A percentile compares a stretch with the other conserved stretches of the same genome.
These are phyloP conservation scores for Vitis hybrid DNA, from an alignment of 177 flowering plant genomes.

Conservation along the genomic window DNA sequence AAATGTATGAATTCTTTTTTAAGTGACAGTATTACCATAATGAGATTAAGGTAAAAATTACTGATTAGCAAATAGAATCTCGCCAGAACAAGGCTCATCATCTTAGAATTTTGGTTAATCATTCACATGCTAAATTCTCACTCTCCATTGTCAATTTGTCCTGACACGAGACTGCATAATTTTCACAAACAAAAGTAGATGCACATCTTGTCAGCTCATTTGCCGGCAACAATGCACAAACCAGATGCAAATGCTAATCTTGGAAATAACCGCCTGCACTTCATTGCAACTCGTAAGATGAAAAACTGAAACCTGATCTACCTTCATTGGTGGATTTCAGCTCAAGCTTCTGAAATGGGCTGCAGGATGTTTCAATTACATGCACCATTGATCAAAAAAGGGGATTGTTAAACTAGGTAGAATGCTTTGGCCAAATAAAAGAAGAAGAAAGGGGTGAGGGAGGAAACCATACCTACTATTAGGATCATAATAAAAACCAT, in stretches of 20 bases:
- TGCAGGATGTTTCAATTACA: constrained; percentile 34
- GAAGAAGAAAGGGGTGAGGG: background rate
- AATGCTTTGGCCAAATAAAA: background rate
- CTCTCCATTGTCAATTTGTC: no score
- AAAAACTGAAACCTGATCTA: constrained; percentile 80
- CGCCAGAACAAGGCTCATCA: no score
- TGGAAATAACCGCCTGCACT: background rate
- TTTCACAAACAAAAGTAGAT: no score
- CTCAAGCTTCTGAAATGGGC: constrained; percentile 98
- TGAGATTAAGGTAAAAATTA: no score
- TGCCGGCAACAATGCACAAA: no score
- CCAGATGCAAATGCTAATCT: background rate
- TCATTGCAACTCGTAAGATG: constrained; percentile 82
- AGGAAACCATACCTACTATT: constrained; percentile 70
- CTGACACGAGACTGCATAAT: no score
- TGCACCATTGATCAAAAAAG: background rate
- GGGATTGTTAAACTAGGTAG: background rate
- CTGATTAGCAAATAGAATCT: no score
- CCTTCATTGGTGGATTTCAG: constrained; percentile 75
- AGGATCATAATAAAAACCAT: constrained; percentile 95
- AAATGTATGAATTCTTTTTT: no score
- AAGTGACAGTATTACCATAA: no score
- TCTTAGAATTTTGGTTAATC: no score
- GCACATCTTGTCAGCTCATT: no score
- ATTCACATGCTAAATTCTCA: no score